Evolutionary conservation across 495 filamentous ascomycete species (phyloP), one percentile per base, ranked within the genome.

Genomic region (Penicillium longicatenatum): DNA sequence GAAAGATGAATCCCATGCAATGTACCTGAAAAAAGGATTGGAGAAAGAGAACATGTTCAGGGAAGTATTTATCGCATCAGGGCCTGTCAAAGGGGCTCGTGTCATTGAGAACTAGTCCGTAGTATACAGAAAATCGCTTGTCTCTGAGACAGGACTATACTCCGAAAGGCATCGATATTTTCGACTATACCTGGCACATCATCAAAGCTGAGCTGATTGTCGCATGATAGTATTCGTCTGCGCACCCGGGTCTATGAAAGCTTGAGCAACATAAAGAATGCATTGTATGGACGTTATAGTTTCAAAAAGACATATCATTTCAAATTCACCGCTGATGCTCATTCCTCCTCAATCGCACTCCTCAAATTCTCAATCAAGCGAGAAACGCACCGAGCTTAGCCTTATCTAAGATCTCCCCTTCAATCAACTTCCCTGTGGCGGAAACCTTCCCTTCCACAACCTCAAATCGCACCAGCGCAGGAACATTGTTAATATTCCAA

Each of bases 401-500:
- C 57, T 64, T 55, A 42, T 73, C 59, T 41, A 71, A 50, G 30
- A 73, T 73, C 49, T 73, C 64, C 1, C 49, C 64, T 43, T 73
- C 70, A 12, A 64, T 56, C 49, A 73, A 43, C 16, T 63, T 61
- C 21, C 54, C 63, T 16, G 69, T 69, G 47, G 69, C 68, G 11
- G 61, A 44, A 9, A 65, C 60, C 57, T 68, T 51, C 10, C 68
- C 68, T 20, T 65, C 53, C 9, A 73, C 59, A 3, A 46, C 51
- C 48, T 73, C 57, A 52, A 68, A 71, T 17, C 70, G 70, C 11
- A 65, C 64, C 54, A 73, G 41, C 14, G 68, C 57, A 2, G 70
- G 70, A 26, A 71, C 55, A 39, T 63, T 65, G 10, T 51, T 50
- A 24, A 67, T 49, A 17, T 56, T 62, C 70, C 70, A 73, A 3